Evolutionary conservation across 768 basidiomycete genomes (phyloP).

Genomic region (Phaeotremella fagi): DNA sequence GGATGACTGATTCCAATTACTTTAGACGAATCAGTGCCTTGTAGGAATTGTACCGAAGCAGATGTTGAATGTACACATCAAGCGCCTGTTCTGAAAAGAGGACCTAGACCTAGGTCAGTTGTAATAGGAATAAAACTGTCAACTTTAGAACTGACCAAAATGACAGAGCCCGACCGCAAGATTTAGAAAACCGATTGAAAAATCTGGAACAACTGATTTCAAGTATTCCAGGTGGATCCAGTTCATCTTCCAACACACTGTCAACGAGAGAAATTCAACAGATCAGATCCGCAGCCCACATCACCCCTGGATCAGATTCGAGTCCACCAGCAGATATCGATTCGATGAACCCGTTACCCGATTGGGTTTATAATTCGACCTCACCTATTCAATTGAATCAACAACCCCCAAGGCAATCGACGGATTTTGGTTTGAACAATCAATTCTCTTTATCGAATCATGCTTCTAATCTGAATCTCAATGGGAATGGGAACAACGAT

Average conservation of each 20-base stretch:
- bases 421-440: too few species aligned
- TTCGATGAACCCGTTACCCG: background rate
- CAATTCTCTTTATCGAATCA: too few species aligned
- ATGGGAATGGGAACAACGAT: too few species aligned
- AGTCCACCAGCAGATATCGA: background rate
- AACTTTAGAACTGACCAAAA: background rate
- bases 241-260: constrained; percentile 1
- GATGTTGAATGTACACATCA: constrained; percentile 13
- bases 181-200: constrained; percentile 14
- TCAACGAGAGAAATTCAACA: constrained; percentile 9
- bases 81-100: constrained; percentile 20
- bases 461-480: background rate
- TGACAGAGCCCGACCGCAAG: constrained; percentile 1
- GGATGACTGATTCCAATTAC: too few species aligned
- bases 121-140: background rate
- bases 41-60: constrained; percentile 12
- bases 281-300: constrained; percentile 10
- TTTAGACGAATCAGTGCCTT: constrained; percentile 15
- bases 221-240: constrained; percentile 7
- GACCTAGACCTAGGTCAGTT: constrained; percentile 14
- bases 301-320: constrained; percentile 8
- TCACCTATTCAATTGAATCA: background rate
- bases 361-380: background rate
- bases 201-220: constrained; percentile 23
- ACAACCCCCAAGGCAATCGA: too few species aligned